Evolutionary conservation across 257 asterid genomes (phyloP).

Genomic region (Paraleonurus japonicus): DNA sequence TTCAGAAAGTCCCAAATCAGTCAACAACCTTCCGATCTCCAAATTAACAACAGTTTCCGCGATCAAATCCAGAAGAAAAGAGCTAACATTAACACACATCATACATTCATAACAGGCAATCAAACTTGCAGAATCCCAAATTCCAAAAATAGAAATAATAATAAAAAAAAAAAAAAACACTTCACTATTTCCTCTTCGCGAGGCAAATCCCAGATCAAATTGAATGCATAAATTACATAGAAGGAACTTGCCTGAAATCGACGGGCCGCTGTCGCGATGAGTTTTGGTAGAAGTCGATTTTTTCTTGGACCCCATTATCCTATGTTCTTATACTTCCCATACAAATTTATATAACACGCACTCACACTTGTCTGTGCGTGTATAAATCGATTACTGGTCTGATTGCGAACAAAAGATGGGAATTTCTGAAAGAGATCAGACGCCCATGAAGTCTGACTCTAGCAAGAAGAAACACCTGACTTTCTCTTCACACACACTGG

Average conservation of each 20-base stretch:
- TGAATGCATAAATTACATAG: neutral
- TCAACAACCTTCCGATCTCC: slow-evolving; percentile 20
- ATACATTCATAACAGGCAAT: slow-evolving; percentile 11
- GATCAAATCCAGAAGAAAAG: slow-evolving; percentile 13
- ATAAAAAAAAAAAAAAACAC: neutral
- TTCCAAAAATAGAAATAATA: neutral
- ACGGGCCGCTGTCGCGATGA: slow-evolving; percentile 25
- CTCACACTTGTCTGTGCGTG: slow-evolving; percentile 6
- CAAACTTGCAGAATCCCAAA: neutral
- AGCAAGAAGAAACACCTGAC: neutral
- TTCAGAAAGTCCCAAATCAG: neutral
- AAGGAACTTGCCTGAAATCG: slow-evolving; percentile 39
- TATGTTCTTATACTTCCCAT: slow-evolving; percentile 26
- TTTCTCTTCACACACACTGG: neutral
- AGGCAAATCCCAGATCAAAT: slow-evolving; percentile 13
- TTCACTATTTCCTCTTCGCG: neutral
- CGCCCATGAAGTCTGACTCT: slow-evolving; percentile 12
- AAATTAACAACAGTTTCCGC: slow-evolving; percentile 14
- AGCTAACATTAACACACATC: slow-evolving; percentile 3
- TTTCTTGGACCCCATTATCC: slow-evolving; percentile 34
- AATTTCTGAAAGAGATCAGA: slow-evolving; percentile 27
- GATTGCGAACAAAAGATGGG: too few relatives aligned
- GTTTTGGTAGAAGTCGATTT: slow-evolving; percentile 29
- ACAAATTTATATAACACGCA: slow-evolving; percentile 12
- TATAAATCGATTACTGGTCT: slow-evolving; percentile 14